Evolutionary conservation across 2,329 filamentous ascomycete genomes (phyloP).

Genomic region (Conoideocrella luteorostrata): DNA sequence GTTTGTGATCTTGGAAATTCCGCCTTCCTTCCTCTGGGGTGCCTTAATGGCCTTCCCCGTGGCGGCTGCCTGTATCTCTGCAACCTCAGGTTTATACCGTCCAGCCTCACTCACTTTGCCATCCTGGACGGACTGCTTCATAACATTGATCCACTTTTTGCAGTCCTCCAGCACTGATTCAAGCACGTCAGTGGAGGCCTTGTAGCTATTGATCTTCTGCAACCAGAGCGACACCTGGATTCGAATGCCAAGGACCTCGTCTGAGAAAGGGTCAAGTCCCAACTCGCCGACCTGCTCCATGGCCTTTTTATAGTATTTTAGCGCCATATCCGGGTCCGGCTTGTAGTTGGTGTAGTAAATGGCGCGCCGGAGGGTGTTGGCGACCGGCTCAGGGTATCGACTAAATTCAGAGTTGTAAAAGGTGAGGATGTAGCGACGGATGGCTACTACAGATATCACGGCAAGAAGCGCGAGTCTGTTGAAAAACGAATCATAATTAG

Average conservation of each 20-base stretch:
- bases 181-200: constrained; percentile 67
- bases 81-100: constrained; percentile 18
- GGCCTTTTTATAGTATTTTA: constrained; percentile 78
- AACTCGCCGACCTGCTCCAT: constrained; percentile 65
- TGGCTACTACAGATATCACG: constrained; percentile 23
- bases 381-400: constrained; percentile 61
- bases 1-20: constrained; percentile 9
- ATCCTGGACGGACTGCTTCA: constrained; percentile 44
- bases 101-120: constrained; percentile 38
- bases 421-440: constrained; percentile 44
- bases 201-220: constrained; percentile 66
- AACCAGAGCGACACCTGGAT: constrained; percentile 75
- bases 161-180: constrained; percentile 71
- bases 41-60: background rate
- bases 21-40: background rate
- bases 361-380: constrained; percentile 72
- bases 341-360: constrained; percentile 79
- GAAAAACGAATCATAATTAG: background rate
- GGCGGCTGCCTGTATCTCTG: constrained; percentile 1
- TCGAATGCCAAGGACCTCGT: constrained; percentile 85
- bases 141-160: constrained; percentile 49
- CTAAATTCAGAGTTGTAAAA: constrained; percentile 52
- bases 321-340: constrained; percentile 66
- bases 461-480: constrained; percentile 24
- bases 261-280: constrained; percentile 79